Evolutionary conservation across 768 basidiomycete species (phyloP).

Genomic region (Kwoniella dejecticola): DNA sequence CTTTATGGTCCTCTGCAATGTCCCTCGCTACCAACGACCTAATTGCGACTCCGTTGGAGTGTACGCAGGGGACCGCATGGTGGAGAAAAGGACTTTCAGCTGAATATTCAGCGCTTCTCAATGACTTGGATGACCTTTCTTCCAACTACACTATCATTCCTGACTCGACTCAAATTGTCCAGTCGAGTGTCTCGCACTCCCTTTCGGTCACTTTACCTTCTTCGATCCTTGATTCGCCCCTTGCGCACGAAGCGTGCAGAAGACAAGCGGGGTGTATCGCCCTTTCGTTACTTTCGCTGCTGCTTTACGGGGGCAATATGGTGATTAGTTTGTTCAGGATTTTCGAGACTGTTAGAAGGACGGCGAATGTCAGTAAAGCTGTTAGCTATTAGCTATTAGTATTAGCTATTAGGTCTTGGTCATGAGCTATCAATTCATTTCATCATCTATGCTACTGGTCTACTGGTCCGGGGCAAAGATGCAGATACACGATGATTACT

Average conservation of each 20-base stretch:
- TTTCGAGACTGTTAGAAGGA: slow-evolving; percentile 50
- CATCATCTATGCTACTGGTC: too few species aligned
- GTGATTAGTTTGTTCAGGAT: slow-evolving; percentile 53
- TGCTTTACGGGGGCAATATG: slow-evolving; percentile 52
- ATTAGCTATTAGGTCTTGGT: too few species aligned
- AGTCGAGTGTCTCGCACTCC: slow-evolving; percentile 21
- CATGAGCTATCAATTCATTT: too few species aligned
- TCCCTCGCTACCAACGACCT: slow-evolving; percentile 51
- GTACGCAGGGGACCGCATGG: slow-evolving; percentile 39
- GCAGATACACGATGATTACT: too few species aligned
- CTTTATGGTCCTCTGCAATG: slow-evolving; percentile 49
- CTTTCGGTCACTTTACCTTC: slow-evolving; percentile 41
- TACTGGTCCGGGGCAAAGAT: too few species aligned
- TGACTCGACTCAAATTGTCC: slow-evolving; percentile 2
- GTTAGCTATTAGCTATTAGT: slow-evolving; percentile 1
- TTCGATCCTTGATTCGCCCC: slow-evolving; percentile 21
- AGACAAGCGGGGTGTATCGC: slow-evolving; percentile 49
- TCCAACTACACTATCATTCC: neutral
- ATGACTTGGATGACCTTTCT: slow-evolving; percentile 4
- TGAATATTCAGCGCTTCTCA: slow-evolving; percentile 27
- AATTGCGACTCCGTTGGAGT: slow-evolving; percentile 53
- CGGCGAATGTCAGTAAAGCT: slow-evolving; percentile 30
- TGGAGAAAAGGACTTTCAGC: slow-evolving; percentile 40
- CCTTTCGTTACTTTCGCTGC: slow-evolving; percentile 32
- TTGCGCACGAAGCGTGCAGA: slow-evolving; percentile 38